Evolutionary conservation across 164 flowering plant genomes (phyloP).

Genomic region (Magnolia kwangsiensis): DNA sequence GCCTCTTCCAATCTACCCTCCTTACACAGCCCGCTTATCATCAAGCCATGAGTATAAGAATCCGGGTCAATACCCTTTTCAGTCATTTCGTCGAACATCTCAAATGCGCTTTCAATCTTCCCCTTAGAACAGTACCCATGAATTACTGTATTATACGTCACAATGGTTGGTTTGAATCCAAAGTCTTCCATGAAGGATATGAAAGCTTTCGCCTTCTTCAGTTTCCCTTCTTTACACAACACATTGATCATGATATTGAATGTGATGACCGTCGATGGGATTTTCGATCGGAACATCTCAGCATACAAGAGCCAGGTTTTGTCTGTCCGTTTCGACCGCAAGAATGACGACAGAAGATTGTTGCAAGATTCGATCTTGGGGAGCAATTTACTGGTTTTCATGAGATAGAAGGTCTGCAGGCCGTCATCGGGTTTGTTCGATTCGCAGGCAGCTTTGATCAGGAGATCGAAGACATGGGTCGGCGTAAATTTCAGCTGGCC

Average conservation of each 20-base stretch:
- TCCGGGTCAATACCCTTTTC: constrained; percentile 54
- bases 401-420: constrained; percentile 44
- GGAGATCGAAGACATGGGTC: constrained; percentile 42
- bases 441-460: constrained; percentile 54
- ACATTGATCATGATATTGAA: constrained; percentile 83
- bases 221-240: constrained; percentile 79
- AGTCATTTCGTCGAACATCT: constrained; percentile 48
- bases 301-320: constrained; percentile 74
- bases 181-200: constrained; percentile 51
- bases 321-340: constrained; percentile 42
- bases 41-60: constrained; percentile 52
- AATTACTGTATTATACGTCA: constrained; percentile 73
- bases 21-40: constrained; percentile 65
- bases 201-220: constrained; percentile 73
- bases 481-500: constrained; percentile 27
- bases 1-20: constrained; percentile 61
- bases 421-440: constrained; percentile 47
- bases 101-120: constrained; percentile 43
- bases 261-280: constrained; percentile 50
- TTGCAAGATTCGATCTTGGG: constrained; percentile 72
- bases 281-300: constrained; percentile 75
- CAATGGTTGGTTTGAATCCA: constrained; percentile 64
- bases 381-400: constrained; percentile 45
- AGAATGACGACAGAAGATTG: constrained; percentile 48
- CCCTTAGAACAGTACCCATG: constrained; percentile 57